These are phyloP conservation scores for Penstemon eatonii DNA, from an alignment of 257 asterid genomes.

Conservation along the genomic window DNA sequence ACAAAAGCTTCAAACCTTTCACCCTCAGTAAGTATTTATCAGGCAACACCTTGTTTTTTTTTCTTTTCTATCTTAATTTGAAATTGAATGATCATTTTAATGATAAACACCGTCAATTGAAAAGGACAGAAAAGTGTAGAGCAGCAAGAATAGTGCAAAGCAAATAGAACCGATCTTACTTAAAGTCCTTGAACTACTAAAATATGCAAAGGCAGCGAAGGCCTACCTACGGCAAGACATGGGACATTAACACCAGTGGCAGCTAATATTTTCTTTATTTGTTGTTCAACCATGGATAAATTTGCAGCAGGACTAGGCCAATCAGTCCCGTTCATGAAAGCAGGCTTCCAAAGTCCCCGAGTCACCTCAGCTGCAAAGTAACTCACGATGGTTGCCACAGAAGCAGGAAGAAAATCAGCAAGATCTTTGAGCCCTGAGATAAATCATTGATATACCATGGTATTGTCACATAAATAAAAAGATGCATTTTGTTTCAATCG, in stretches of 20 bases:
- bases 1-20: too few relatives aligned
- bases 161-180: slow-evolving; percentile 5
- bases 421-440: slow-evolving; percentile 95
- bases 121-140: slow-evolving; percentile 17
- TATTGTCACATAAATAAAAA: slow-evolving; percentile 17
- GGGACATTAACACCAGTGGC: slow-evolving; percentile 95
- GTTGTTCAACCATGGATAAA: slow-evolving; percentile 78
- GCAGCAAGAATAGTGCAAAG: slow-evolving; percentile 2
- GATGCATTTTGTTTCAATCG: slow-evolving; percentile 12
- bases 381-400: slow-evolving; percentile 86
- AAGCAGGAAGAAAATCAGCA: slow-evolving; percentile 96
- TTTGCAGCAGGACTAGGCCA: slow-evolving; percentile 99
- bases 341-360: slow-evolving; percentile 96
- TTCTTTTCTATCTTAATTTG: background rate
- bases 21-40: background rate
- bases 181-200: slow-evolving; percentile 13
- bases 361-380: slow-evolving; percentile 96
- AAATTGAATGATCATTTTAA: background rate
- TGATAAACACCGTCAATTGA: slow-evolving; percentile 1
- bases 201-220: slow-evolving; percentile 20
- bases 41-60: background rate
- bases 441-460: slow-evolving; percentile 2
- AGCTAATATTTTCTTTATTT: slow-evolving; percentile 79
- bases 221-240: slow-evolving; percentile 63
- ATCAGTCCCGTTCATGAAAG: slow-evolving; percentile 96